Percentiles rank a stretch among this genome's conserved stretches.
These are phyloP conservation scores for Amanita molliuscula DNA, from an alignment of 768 basidiomycete species.

Conservation along the genomic window DNA sequence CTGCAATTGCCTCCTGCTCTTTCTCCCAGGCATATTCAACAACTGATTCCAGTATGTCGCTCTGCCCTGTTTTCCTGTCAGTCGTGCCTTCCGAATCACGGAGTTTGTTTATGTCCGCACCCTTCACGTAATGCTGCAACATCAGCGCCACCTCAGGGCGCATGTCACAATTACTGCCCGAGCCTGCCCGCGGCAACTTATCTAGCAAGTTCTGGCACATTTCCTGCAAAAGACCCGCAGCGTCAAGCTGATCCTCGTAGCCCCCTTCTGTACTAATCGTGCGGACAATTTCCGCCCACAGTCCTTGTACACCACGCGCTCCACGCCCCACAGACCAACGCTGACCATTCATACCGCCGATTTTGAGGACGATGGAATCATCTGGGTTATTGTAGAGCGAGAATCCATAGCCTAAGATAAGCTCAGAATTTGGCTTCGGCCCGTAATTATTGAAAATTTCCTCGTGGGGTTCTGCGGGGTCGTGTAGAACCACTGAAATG, in stretches of 20 bases:
- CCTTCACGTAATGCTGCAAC: slow-evolving; percentile 60
- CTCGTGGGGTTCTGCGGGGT: slow-evolving; percentile 23
- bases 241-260: slow-evolving; percentile 61
- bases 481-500: slow-evolving; percentile 57
- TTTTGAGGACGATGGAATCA: slow-evolving; percentile 74
- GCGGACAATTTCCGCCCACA: slow-evolving; percentile 48
- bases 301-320: slow-evolving; percentile 39
- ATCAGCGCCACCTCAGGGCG: slow-evolving; percentile 54
- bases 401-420: slow-evolving; percentile 91
- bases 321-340: slow-evolving; percentile 58
- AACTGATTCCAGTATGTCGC: slow-evolving; percentile 44
- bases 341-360: slow-evolving; percentile 43
- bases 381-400: slow-evolving; percentile 70
- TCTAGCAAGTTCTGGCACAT: slow-evolving; percentile 50
- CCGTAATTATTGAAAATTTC: slow-evolving; percentile 92
- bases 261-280: slow-evolving; percentile 20
- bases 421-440: slow-evolving; percentile 80
- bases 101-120: slow-evolving; percentile 20
- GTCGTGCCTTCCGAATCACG: not conserved
- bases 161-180: slow-evolving; percentile 17
- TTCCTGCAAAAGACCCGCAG: slow-evolving; percentile 50
- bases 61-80: slow-evolving; percentile 35
- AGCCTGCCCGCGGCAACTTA: slow-evolving; percentile 29
- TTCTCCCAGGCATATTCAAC: slow-evolving; percentile 38
- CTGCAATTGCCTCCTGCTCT: slow-evolving; percentile 33